These are phyloP conservation scores for Xanthoconium purpureum DNA, from an alignment of 768 basidiomycete genomes.

Conservation along the genomic window DNA sequence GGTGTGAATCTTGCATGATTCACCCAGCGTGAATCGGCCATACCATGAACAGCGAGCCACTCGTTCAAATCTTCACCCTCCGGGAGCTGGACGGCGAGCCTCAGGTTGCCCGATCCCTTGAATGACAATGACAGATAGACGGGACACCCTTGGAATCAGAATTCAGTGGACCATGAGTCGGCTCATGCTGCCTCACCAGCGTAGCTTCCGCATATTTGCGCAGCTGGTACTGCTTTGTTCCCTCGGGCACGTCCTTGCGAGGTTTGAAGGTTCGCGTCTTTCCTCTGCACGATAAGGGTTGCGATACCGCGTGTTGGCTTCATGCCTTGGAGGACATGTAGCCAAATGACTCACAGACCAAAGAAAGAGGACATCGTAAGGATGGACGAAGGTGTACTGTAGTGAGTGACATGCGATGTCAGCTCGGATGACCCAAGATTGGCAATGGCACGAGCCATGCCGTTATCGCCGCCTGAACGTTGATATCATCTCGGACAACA, in stretches of 20 bases:
- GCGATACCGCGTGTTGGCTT: constrained; percentile 12
- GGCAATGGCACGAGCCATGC: constrained; percentile 1
- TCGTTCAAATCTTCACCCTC: constrained; percentile 97
- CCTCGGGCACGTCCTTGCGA: constrained; percentile 90
- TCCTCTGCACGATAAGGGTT: constrained; percentile 47
- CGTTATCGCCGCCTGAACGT: too few species aligned
- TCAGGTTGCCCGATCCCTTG: constrained; percentile 93
- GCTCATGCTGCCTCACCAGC: constrained; percentile 45
- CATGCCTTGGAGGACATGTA: constrained; percentile 2
- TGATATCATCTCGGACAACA: too few species aligned
- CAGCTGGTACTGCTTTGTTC: constrained; percentile 96
- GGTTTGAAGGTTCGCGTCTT: constrained; percentile 97
- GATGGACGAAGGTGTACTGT: constrained; percentile 12
- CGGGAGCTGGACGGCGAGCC: constrained; percentile 88
- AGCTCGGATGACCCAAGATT: constrained; percentile 10
- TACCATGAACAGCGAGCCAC: constrained; percentile 99
- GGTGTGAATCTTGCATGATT: background rate
- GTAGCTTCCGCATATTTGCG: constrained; percentile 98
- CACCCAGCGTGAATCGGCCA: constrained; percentile 19
- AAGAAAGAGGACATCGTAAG: constrained; percentile 80
- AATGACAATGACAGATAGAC: background rate
- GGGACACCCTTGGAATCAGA: constrained; percentile 11
- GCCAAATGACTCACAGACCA: constrained; percentile 58
- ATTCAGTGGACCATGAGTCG: background rate
- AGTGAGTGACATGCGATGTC: constrained; percentile 1